Percentiles rank a stretch among this genome's conserved stretches.
Conservation (phyloP, 1,284 basidiomycete species). For the Malassezia brasiliensis region DNA sequence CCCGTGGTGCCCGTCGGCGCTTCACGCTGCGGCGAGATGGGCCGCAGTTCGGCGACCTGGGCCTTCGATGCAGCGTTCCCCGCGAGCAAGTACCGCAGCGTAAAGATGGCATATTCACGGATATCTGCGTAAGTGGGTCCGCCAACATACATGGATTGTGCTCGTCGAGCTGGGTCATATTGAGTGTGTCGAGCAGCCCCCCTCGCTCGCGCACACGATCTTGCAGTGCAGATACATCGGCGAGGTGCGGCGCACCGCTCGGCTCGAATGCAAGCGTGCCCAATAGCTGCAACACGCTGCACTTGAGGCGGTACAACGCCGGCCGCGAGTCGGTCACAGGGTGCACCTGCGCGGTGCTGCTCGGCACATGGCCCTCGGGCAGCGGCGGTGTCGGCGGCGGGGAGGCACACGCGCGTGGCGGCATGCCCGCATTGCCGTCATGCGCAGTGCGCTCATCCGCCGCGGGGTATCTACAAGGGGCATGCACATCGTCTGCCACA, state of each 20-base stretch:
- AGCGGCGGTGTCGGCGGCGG: neutral
- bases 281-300: conserved; percentile 10
- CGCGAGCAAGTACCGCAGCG: conserved; percentile 34
- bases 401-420: neutral
- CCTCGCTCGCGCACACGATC: conserved; percentile 30
- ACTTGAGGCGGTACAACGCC: conserved; percentile 10
- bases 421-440: neutral
- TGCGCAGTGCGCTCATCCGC: too few relatives aligned
- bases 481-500: neutral
- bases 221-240: conserved; percentile 21
- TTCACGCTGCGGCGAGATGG: neutral
- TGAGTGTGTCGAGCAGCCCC: conserved; percentile 36
- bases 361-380: neutral
- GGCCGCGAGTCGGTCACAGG: conserved; percentile 4
- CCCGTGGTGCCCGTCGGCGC: too few relatives aligned
- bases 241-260: neutral
- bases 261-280: conserved; percentile 9
- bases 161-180: conserved; percentile 40
- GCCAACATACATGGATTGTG: conserved; percentile 34
- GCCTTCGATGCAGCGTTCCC: conserved; percentile 31
- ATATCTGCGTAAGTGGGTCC: conserved; percentile 25
- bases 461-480: neutral
- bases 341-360: neutral
- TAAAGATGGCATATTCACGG: conserved; percentile 42
- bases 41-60: conserved; percentile 25